Evolutionary conservation across 1,284 basidiomycete genomes (phyloP).

Genomic region (Ceraceosorus guamensis): DNA sequence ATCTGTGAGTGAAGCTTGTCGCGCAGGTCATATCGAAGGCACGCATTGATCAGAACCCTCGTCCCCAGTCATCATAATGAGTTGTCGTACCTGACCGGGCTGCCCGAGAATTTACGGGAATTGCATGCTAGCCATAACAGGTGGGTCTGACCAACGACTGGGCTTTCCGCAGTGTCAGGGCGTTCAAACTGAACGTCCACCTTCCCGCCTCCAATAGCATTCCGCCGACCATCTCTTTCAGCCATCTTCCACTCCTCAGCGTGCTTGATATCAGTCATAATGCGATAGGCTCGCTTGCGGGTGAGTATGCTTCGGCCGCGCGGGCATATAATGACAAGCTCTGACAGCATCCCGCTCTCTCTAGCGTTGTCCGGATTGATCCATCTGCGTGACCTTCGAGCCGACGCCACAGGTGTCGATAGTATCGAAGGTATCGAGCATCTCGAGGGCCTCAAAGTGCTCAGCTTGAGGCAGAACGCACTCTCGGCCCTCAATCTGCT

Average conservation of each 20-base stretch:
- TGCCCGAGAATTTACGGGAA: conserved; percentile 29
- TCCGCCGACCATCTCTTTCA: conserved; percentile 78
- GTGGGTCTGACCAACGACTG: neutral
- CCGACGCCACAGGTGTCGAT: conserved; percentile 79
- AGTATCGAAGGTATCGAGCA: conserved; percentile 57
- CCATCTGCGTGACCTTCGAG: conserved; percentile 78
- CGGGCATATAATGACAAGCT: conserved; percentile 63
- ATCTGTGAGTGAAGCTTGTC: conserved; percentile 59
- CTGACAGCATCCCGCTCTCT: too few species aligned
- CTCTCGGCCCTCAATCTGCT: conserved; percentile 59
- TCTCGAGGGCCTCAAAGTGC: conserved; percentile 58
- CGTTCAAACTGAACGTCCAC: too few species aligned
- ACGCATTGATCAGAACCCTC: too few species aligned
- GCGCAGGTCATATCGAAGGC: too few species aligned
- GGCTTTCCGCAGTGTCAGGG: too few species aligned
- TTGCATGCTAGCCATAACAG: conserved; percentile 27
- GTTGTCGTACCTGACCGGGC: conserved; percentile 36
- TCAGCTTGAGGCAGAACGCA: conserved; percentile 72
- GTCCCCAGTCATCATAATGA: conserved; percentile 25
- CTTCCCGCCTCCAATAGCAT: too few species aligned
- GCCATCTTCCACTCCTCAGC: conserved; percentile 76
- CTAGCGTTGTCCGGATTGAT: conserved; percentile 21
- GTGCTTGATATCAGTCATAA: conserved; percentile 85
- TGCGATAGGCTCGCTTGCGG: conserved; percentile 62
- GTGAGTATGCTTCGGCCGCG: conserved; percentile 19